These are phyloP conservation scores for Backusella liffmaniae DNA, from an alignment of 192 early-diverging fungal species.

Conservation along the genomic window DNA sequence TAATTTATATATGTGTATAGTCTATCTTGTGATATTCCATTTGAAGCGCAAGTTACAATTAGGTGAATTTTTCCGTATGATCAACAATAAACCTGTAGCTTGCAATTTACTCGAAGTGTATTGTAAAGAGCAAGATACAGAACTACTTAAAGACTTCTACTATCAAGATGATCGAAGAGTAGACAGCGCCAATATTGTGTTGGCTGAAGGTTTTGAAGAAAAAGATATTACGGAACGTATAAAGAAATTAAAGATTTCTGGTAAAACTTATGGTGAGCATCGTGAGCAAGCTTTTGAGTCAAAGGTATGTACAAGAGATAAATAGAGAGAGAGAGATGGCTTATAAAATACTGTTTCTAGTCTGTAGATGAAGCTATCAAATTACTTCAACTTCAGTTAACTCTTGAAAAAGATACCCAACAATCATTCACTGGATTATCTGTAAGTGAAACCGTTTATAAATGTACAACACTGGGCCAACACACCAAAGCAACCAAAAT, in stretches of 20 bases:
- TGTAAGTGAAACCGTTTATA: constrained; percentile 84
- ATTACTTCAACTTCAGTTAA: constrained; percentile 70
- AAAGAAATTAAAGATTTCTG: constrained; percentile 68
- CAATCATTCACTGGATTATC: constrained; percentile 69
- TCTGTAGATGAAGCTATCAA: constrained; percentile 78
- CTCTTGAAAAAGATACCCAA: constrained; percentile 71
- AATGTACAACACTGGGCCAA: constrained; percentile 72
- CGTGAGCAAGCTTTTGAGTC: constrained; percentile 70
- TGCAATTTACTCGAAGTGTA: constrained; percentile 85
- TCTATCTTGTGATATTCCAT: constrained; percentile 90
- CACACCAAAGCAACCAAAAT: constrained; percentile 73
- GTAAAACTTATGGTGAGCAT: constrained; percentile 74
- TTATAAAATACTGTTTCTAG: constrained; percentile 43
- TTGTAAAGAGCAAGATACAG: constrained; percentile 68
- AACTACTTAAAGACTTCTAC: constrained; percentile 91
- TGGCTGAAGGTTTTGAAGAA: constrained; percentile 52
- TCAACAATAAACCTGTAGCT: constrained; percentile 81
- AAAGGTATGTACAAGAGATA: constrained; percentile 56
- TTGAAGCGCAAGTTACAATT: constrained; percentile 79
- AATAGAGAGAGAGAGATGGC: constrained; percentile 66
- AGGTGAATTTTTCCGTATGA: constrained; percentile 89
- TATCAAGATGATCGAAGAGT: constrained; percentile 89
- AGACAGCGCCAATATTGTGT: constrained; percentile 57
- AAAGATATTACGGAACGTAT: constrained; percentile 59
- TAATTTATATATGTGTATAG: constrained; percentile 29